Conservation (phyloP, 2,329 filamentous ascomycete species). For the Colletotrichum lini region DNA sequence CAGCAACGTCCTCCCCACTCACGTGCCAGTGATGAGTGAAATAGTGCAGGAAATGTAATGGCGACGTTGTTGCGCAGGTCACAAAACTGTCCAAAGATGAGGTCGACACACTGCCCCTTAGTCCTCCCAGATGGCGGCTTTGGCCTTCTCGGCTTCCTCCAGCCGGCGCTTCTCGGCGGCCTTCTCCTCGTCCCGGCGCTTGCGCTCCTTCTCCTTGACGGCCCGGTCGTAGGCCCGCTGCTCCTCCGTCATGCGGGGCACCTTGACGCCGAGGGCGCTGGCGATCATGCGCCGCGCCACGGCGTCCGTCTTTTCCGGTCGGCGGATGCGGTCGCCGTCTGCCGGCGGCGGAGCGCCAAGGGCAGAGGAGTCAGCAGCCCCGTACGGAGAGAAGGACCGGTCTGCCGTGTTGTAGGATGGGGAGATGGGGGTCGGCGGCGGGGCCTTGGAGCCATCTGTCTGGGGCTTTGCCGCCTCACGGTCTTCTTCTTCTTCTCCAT, state of each 20-base stretch:
- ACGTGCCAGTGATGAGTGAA: too few relatives aligned
- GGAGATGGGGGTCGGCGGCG: slow-evolving; percentile 78
- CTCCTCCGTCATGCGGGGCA: slow-evolving; percentile 87
- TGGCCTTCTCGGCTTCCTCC: slow-evolving; percentile 81
- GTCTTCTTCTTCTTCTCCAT: slow-evolving; percentile 45
- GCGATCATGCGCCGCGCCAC: slow-evolving; percentile 93
- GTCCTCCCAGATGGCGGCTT: slow-evolving; percentile 89
- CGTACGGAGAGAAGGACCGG: slow-evolving; percentile 45
- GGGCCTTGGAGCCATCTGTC: slow-evolving; percentile 60
- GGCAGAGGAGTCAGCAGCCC: slow-evolving; percentile 40
- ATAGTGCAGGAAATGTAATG: too few relatives aligned
- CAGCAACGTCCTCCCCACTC: too few relatives aligned
- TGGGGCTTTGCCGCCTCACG: slow-evolving; percentile 46
- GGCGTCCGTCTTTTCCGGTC: slow-evolving; percentile 94
- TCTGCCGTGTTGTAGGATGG: slow-evolving; percentile 56
- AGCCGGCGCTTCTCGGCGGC: slow-evolving; percentile 73
- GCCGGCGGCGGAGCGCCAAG: slow-evolving; percentile 6
- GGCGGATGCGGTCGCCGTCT: slow-evolving; percentile 48
- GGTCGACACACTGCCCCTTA: slow-evolving; percentile 49
- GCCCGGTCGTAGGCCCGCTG: slow-evolving; percentile 89
- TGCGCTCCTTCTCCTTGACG: slow-evolving; percentile 87
- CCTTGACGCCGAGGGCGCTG: slow-evolving; percentile 84
- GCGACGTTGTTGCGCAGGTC: too few relatives aligned
- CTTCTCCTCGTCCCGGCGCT: slow-evolving; percentile 79
- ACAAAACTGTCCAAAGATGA: too few relatives aligned